Evolutionary conservation across 2,329 filamentous ascomycete genomes (phyloP).

Genomic region (Dactylonectria macrodidyma): DNA sequence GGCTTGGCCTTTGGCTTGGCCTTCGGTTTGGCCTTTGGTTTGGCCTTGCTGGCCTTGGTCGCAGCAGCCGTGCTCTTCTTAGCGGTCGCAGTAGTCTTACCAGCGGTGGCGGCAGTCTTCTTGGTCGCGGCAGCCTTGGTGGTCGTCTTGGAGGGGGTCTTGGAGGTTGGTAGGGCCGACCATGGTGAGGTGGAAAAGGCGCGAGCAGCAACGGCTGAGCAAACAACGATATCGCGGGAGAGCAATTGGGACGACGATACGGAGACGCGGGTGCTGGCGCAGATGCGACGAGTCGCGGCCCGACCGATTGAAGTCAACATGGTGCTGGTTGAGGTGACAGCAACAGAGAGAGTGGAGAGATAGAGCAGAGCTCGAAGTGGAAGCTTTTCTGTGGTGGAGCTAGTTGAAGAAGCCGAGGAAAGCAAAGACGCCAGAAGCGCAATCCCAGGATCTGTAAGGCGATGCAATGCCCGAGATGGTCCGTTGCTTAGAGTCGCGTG

Average conservation of each 20-base stretch:
- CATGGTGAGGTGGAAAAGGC: constrained; percentile 52
- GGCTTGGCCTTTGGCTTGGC: constrained; percentile 47
- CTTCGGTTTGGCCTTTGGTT: constrained; percentile 49
- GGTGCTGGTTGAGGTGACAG: constrained; percentile 19
- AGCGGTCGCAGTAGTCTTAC: constrained; percentile 18
- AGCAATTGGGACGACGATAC: constrained; percentile 44
- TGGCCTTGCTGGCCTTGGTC: constrained; percentile 35
- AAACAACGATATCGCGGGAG: constrained; percentile 35
- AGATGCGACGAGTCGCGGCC: constrained; percentile 55
- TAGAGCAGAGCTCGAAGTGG: neutral
- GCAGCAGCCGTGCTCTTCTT: constrained; percentile 25
- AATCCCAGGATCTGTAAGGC: neutral
- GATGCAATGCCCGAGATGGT: neutral
- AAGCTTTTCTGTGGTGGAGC: neutral
- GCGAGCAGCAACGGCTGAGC: constrained; percentile 43
- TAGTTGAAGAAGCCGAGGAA: no score
- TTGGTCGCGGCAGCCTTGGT: constrained; percentile 40
- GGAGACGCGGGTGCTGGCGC: constrained; percentile 39
- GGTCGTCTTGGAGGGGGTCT: constrained; percentile 36
- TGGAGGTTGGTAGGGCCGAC: constrained; percentile 44
- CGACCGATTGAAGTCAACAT: constrained; percentile 62
- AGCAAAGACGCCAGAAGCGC: no score
- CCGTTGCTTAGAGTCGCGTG: constrained; percentile 33
- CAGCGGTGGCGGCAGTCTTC: constrained; percentile 34
- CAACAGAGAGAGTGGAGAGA: neutral